A percentile compares a stretch with the other conserved stretches of the same genome.
Conservation (phyloP, 805 yeast genomes). For the Candida saitoana region DNA sequence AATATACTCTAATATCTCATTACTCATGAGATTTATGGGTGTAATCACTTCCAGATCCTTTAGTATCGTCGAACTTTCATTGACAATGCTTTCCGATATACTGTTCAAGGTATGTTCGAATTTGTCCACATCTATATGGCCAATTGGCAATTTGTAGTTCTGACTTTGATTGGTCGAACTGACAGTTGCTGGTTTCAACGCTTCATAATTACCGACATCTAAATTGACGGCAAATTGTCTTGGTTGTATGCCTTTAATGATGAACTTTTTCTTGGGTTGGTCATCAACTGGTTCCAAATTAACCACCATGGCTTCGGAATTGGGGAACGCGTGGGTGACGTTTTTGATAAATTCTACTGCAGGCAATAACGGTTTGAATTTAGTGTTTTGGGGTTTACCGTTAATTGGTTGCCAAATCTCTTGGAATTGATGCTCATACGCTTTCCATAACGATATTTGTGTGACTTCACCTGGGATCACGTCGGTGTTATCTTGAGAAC, state of each 20-base stretch:
- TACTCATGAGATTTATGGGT: conserved; percentile 27
- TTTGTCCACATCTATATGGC: conserved; percentile 32
- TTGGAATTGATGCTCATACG: conserved; percentile 85
- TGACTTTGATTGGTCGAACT: conserved; percentile 12
- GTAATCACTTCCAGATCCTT: conserved; percentile 14
- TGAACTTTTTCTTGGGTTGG: conserved; percentile 67
- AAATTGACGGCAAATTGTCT: conserved; percentile 54
- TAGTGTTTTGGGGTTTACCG: conserved; percentile 14
- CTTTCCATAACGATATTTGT: conserved; percentile 92
- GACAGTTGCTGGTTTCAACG: conserved; percentile 23
- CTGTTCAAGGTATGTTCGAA: conserved; percentile 26
- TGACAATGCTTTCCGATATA: conserved; percentile 15
- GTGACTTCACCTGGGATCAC: conserved; percentile 71
- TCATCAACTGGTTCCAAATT: conserved; percentile 41
- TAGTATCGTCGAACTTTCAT: conserved; percentile 16
- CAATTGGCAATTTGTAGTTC: conserved; percentile 25
- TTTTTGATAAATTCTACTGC: conserved; percentile 97
- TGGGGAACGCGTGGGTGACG: conserved; percentile 82
- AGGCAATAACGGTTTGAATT: conserved; percentile 54
- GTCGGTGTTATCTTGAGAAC: conserved; percentile 11
- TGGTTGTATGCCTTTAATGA: conserved; percentile 92
- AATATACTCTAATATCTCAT: conserved; percentile 31
- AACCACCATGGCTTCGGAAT: conserved; percentile 91
- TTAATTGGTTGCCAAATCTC: conserved; percentile 49
- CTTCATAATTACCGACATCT: conserved; percentile 42